Base-by-base conservation (phyloP, 2,329 filamentous ascomycete genomes). In the Leptographium procerum region DNA sequence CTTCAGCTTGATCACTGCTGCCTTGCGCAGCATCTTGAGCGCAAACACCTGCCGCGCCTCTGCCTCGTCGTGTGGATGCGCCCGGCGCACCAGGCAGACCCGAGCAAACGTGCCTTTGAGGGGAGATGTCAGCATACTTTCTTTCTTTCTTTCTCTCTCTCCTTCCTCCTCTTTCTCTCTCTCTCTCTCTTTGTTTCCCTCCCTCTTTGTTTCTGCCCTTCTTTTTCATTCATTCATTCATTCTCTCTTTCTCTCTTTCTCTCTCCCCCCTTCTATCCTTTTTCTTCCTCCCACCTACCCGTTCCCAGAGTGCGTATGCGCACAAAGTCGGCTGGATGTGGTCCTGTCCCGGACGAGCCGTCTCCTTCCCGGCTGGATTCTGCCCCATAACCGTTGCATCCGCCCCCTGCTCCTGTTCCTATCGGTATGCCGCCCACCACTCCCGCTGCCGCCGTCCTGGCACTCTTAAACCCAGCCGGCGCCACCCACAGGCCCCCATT, bases 1-100 rank as follows among this genome's bases (percentile, higher is more conserved):
- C 76, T 92, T 92, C 59, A 92, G 80, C 63, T 86, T 86, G 69
- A 94, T 87, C 51, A 94, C 86, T 66, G 86, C 80, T 57, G 82
- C 78, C 68, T 86, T 86, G 62, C 87, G 83, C 63, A 92, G 72
- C 58, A 91, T 89, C 77, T 92, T 92, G 66, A 92, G 78, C 52
- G 88, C 88, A 71, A 86, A 91, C n/a, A 91, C 86, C 65, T 84
- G 81, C 67, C 79, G 77, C 61, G 76, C 75, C 65, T 86, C 82
- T 43, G 74, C 74, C 26, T 79, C 69, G 56, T 63, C 68, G 69
- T 69, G 67, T 57, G 74, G 70, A 57, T 75, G 77, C 48, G 81
- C 78, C 43, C 88, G 80, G 60, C 83, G 83, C 56, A 89, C 87
- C 61, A 92, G 82, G 76, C 87, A 91, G 52, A 94, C 89, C 63